Evolutionary conservation across 1,284 basidiomycete genomes (phyloP), one percentile per base, ranked within the genome.

Genomic region (Ustilago trichophora): DNA sequence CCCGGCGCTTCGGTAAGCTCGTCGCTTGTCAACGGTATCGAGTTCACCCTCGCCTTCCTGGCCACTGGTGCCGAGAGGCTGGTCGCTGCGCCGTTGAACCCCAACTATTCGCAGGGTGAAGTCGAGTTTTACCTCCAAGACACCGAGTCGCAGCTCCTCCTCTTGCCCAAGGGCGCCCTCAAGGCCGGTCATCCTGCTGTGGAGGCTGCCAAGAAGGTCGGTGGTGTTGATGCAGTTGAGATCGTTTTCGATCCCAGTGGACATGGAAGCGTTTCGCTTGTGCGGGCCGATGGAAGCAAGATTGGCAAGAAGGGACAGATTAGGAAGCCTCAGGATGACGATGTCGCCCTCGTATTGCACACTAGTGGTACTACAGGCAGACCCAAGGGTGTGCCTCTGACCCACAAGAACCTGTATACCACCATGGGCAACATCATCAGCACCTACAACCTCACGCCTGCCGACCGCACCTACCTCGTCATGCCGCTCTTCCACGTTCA

Each of bases 401-500:
- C 86, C 2, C 85, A 89, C 47, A 83, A 83, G 15, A 86, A 87
- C 36, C 82, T 89, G 33, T 83, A 88, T 50, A 84, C 87, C 3
- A 87, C 88, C 7, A 87, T 87, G 49, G 83, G 83, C 69, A 87
- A 87, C 56, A 73, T 77, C 55, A 58, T 74, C 32, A 35, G 51
- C 21, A 75, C 76, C 34, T 89, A 88, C 85, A 83, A 84, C 38
- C 83, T 89, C n/a, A 82, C 82, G 8, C 70, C 78, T 0, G 21
- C 36, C 3, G 84, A 84, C 65, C 75, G 83, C n/a, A 83, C 83
- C 10, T 84, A 83, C 69, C 80, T 85, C 24, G 88, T 89, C 83
- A 89, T 89, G 88, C 88, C 88, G 24, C 84, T 88, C 26, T 89
- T 88, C 82, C 88, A 88, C 71, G 87, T 88, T 16, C 87, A 87